A percentile compares a stretch with the other conserved stretches of the same genome.
phyloP scores from a whole-genome alignment of 1,284 basidiomycete species.

The Pyrrhoderma lamaoense region DNA sequence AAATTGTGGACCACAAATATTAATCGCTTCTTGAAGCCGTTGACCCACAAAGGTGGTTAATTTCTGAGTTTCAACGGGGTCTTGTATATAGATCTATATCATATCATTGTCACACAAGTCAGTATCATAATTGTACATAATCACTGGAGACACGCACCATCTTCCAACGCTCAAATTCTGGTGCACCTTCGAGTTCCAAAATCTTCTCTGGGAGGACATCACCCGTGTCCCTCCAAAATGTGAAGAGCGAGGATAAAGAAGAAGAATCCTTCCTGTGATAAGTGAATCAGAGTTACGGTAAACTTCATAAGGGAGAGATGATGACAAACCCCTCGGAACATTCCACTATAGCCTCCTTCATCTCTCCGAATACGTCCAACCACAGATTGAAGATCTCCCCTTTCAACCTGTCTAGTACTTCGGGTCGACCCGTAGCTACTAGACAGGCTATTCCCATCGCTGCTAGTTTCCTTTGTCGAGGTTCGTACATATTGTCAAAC shows the following conservation, averaged over 20 bases:
- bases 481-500: conserved; percentile 84
- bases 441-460: conserved; percentile 70
- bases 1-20: conserved; percentile 50
- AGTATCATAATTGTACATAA: not conserved
- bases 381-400: conserved; percentile 82
- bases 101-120: conserved; percentile 6
- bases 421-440: conserved; percentile 59
- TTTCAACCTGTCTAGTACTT: conserved; percentile 63
- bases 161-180: conserved; percentile 65
- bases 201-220: conserved; percentile 27
- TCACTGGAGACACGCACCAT: conserved; percentile 38
- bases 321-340: conserved; percentile 23
- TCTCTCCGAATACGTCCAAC: conserved; percentile 84
- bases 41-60: conserved; percentile 52
- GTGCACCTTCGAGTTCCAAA: conserved; percentile 51
- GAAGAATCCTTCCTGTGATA: conserved; percentile 23
- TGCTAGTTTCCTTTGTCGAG: conserved; percentile 61
- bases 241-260: conserved; percentile 31
- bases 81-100: conserved; percentile 55
- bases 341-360: conserved; percentile 58
- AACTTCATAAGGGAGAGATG: no score
- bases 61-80: conserved; percentile 57
- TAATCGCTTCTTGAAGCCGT: conserved; percentile 50
- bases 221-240: conserved; percentile 60
- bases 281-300: no score